phyloP scores from a whole-genome alignment of 225 moss, liverwort and hornwort genomes.

The Climacium dendroides region DNA sequence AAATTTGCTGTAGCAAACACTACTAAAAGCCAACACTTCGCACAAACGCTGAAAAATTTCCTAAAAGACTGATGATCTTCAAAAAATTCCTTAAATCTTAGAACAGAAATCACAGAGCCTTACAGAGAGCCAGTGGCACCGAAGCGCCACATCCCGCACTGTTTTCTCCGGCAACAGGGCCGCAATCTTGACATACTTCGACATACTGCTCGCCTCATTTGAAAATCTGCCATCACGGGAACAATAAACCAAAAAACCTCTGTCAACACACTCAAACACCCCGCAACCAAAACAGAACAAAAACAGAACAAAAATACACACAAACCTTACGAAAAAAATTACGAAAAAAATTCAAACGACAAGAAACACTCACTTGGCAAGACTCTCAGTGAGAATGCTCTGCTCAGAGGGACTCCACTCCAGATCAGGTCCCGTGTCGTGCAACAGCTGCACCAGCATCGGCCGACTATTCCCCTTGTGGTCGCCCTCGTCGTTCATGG shows the following conservation, averaged over 20 bases:
- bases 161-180: slow-evolving; percentile 81
- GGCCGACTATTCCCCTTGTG: neutral
- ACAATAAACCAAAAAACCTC: neutral
- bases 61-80: neutral
- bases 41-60: neutral
- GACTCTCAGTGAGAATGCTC: slow-evolving; percentile 5
- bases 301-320: neutral
- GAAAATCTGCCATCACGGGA: slow-evolving; percentile 38
- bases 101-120: neutral
- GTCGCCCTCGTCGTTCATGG: slow-evolving; percentile 10
- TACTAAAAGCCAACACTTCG: neutral
- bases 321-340: neutral
- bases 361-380: slow-evolving; percentile 6
- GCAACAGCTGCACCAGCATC: slow-evolving; percentile 15
- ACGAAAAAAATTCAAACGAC: neutral
- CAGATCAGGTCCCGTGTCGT: slow-evolving; percentile 35
- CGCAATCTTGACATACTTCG: slow-evolving; percentile 78
- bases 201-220: slow-evolving; percentile 45
- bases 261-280: neutral
- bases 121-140: slow-evolving; percentile 89
- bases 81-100: neutral
- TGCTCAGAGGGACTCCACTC: slow-evolving; percentile 48
- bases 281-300: neutral
- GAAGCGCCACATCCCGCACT: slow-evolving; percentile 87
- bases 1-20: neutral